A percentile compares a stretch with the other conserved stretches of the same genome.
Evolutionary conservation across 2,329 filamentous ascomycete species (phyloP).

Genomic region (Ascochyta pisi): DNA sequence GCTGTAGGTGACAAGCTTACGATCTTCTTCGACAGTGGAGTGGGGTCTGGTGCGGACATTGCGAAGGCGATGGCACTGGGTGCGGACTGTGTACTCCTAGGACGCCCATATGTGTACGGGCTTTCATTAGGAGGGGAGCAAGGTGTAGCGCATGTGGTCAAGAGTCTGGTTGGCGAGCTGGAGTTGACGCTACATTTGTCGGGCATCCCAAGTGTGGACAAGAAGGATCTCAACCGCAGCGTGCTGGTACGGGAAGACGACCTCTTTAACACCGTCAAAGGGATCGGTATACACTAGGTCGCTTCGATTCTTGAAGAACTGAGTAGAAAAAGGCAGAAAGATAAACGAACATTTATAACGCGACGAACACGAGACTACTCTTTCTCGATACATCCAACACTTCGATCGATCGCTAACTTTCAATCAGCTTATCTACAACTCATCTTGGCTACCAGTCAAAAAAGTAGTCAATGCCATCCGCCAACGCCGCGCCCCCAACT

Average conservation of each 20-base stretch:
- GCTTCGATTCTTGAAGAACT: no score
- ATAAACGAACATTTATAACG: no score
- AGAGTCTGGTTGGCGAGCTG: constrained; percentile 28
- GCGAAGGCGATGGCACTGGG: constrained; percentile 62
- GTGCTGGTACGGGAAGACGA: constrained; percentile 31
- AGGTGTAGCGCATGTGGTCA: constrained; percentile 56
- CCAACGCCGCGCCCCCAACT: constrained; percentile 36
- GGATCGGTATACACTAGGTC: constrained; percentile 20
- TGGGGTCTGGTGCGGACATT: constrained; percentile 58
- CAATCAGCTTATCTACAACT: no score
- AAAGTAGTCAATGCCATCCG: constrained; percentile 46
- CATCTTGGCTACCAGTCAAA: constrained; percentile 31
- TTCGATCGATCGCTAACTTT: no score
- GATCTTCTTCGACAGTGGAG: constrained; percentile 60
- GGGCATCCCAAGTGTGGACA: constrained; percentile 30
- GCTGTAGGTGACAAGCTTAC: constrained; percentile 33
- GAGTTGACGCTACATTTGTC: constrained; percentile 36
- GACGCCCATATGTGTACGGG: constrained; percentile 65
- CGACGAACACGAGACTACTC: no score
- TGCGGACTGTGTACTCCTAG: constrained; percentile 63
- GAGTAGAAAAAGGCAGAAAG: no score
- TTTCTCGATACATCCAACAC: no score
- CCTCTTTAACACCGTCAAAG: constrained; percentile 27
- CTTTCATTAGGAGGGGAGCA: constrained; percentile 62
- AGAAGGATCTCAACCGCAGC: constrained; percentile 29